Evolutionary conservation across 768 basidiomycete species (phyloP).

Genomic region (Pholiota molesta): DNA sequence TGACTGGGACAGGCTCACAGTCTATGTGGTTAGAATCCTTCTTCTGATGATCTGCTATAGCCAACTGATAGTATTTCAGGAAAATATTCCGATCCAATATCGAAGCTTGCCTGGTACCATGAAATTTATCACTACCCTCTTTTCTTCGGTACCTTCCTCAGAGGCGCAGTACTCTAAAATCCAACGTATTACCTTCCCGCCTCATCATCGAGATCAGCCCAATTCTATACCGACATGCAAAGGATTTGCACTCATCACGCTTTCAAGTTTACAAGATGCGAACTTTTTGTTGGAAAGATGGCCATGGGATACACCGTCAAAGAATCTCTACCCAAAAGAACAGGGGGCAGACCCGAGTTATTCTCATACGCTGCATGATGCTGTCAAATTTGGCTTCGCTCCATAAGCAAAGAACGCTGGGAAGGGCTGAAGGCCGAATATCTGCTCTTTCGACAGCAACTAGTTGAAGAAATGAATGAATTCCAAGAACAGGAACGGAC

Average conservation of each 20-base stretch:
- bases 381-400: constrained; percentile 62
- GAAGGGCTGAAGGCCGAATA: constrained; percentile 70
- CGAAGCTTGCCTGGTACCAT: constrained; percentile 54
- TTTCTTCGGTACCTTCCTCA: constrained; percentile 21
- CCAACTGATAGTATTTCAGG: constrained; percentile 42
- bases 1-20: constrained; percentile 65
- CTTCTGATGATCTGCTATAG: not conserved
- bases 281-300: constrained; percentile 50
- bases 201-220: constrained; percentile 65
- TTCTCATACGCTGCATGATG: constrained; percentile 36
- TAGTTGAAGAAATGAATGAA: constrained; percentile 51
- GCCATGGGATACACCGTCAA: constrained; percentile 54
- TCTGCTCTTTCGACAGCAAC: constrained; percentile 55
- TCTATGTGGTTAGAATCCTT: constrained; percentile 62
- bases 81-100: constrained; percentile 63
- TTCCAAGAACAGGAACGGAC: constrained; percentile 29
- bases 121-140: constrained; percentile 44
- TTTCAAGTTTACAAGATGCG: constrained; percentile 43
- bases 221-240: constrained; percentile 61
- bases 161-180: constrained; percentile 29
- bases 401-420: constrained; percentile 62
- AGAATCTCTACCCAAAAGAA: constrained; percentile 5
- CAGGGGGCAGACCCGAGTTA: not conserved
- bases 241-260: constrained; percentile 74
- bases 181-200: constrained; percentile 59